Evolutionary conservation across 1,284 basidiomycete genomes (phyloP).

Genomic region (Vanrija humicola): DNA sequence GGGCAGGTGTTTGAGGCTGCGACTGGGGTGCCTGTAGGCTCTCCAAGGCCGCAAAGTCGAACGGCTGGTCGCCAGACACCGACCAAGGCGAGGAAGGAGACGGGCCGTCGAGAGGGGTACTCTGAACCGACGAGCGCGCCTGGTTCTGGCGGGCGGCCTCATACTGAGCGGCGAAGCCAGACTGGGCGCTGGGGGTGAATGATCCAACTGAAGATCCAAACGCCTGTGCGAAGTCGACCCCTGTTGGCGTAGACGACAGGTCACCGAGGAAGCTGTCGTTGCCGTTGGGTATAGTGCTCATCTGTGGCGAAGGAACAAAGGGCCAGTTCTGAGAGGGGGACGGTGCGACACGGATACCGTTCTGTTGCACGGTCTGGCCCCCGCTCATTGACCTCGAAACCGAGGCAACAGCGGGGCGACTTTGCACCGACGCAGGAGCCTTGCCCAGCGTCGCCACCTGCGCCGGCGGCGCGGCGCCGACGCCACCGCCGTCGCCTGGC

Average conservation of each 20-base stretch:
- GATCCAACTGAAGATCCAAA: conserved; percentile 7
- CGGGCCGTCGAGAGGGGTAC: conserved; percentile 27
- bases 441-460: background rate
- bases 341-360: background rate
- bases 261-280: conserved; percentile 4
- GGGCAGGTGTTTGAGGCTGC: conserved; percentile 1
- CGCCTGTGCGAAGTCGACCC: background rate
- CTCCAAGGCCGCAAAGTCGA: conserved; percentile 1
- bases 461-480: background rate
- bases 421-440: too few relatives aligned
- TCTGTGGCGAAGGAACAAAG: background rate
- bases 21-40: too few relatives aligned
- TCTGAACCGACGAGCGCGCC: conserved; percentile 6
- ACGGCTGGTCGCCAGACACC: background rate
- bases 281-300: background rate
- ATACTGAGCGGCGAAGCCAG: conserved; percentile 11
- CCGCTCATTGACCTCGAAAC: too few relatives aligned
- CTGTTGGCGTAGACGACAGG: conserved; percentile 11
- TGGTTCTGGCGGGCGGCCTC: conserved; percentile 7
- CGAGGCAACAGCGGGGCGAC: too few relatives aligned
- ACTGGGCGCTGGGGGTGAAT: conserved; percentile 12
- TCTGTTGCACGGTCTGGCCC: too few relatives aligned
- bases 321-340: conserved; percentile 2
- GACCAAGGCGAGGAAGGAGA: conserved; percentile 30
- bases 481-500: conserved; percentile 42